Conservation (phyloP, 345 rosid genomes). For the Camelina neglecta region DNA sequence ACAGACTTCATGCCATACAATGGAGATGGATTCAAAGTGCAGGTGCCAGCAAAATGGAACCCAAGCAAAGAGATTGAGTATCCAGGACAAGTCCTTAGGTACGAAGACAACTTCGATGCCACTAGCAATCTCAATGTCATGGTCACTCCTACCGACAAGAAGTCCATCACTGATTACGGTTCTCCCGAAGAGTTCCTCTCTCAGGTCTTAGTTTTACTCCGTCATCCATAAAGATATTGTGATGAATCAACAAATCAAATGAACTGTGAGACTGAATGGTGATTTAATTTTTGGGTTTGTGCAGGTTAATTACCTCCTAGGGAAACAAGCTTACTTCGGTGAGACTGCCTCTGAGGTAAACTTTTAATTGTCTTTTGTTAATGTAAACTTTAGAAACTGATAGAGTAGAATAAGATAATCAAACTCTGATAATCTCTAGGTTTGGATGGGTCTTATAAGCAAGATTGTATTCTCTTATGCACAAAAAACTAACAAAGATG, state of each 20-base stretch:
- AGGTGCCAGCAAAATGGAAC: slow-evolving; percentile 89
- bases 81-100: slow-evolving; percentile 94
- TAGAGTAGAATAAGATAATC: neutral
- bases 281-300: neutral
- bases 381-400: neutral
- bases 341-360: slow-evolving; percentile 81
- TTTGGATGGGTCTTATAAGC: neutral
- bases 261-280: slow-evolving; percentile 4
- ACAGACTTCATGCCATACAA: slow-evolving; percentile 75
- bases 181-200: slow-evolving; percentile 82
- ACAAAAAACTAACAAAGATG: neutral
- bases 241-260: neutral
- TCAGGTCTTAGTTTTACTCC: slow-evolving; percentile 47
- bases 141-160: slow-evolving; percentile 82
- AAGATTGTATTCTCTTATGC: neutral
- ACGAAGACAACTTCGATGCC: slow-evolving; percentile 89
- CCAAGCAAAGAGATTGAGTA: slow-evolving; percentile 88
- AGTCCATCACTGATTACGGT: slow-evolving; percentile 74
- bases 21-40: slow-evolving; percentile 81
- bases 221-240: neutral
- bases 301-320: slow-evolving; percentile 87
- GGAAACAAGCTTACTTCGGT: slow-evolving; percentile 79
- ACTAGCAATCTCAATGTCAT: slow-evolving; percentile 70
- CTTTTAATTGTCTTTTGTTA: slow-evolving; percentile 7
- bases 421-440: slow-evolving; percentile 1